Percentiles rank a stretch among this genome's conserved stretches.
Conservation (phyloP, 106 monocot genomes). For the Dendrobium catenatum region DNA sequence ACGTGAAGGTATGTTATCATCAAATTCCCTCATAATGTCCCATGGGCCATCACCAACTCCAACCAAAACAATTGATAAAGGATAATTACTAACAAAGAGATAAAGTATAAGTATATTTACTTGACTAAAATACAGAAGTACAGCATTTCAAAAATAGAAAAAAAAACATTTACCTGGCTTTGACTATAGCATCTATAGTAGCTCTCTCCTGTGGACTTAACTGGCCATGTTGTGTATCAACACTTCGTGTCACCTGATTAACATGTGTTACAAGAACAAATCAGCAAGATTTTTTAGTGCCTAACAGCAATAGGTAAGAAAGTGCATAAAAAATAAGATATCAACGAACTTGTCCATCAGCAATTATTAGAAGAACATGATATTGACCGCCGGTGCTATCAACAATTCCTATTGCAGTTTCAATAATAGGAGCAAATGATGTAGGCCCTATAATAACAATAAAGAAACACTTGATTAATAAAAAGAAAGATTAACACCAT, state of each 20-base stretch:
- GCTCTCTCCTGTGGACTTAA: slow-evolving; percentile 64
- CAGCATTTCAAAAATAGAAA: neutral
- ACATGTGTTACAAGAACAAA: neutral
- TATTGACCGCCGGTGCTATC: slow-evolving; percentile 78
- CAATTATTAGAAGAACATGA: slow-evolving; percentile 88
- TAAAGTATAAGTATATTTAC: neutral
- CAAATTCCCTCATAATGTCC: slow-evolving; percentile 85
- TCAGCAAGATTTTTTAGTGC: neutral
- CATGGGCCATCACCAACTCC: slow-evolving; percentile 87
- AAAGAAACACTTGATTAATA: neutral
- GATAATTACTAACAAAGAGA: slow-evolving; percentile 41
- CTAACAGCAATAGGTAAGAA: neutral
- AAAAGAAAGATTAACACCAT: neutral
- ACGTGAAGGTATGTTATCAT: slow-evolving; percentile 71
- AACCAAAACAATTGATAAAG: slow-evolving; percentile 72
- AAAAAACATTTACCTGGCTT: slow-evolving; percentile 48
- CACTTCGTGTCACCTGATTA: slow-evolving; percentile 69
- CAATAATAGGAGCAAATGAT: slow-evolving; percentile 88
- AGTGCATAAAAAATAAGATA: neutral
- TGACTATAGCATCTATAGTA: slow-evolving; percentile 70
- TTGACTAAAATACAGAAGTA: neutral
- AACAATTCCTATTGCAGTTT: slow-evolving; percentile 77
- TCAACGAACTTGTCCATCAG: slow-evolving; percentile 73
- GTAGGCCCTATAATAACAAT: slow-evolving; percentile 60
- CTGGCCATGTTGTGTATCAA: slow-evolving; percentile 43